Conservation (phyloP, 345 rosid genomes). For the Citrus reticulata region DNA sequence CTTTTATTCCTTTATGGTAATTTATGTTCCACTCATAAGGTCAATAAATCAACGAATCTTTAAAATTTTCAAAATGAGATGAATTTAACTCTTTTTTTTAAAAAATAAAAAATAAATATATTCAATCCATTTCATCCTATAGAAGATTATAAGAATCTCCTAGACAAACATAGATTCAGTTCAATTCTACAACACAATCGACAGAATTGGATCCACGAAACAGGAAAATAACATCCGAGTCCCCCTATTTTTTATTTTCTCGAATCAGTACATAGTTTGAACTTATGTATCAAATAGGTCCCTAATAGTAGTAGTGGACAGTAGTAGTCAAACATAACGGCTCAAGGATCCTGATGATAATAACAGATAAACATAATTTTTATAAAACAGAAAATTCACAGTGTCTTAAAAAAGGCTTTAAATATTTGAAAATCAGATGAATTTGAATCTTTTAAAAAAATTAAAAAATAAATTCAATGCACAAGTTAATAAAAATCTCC, state of each 20-base stretch:
- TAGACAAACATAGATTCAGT: background rate
- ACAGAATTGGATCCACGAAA: background rate
- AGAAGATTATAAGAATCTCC: background rate
- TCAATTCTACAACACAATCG: background rate
- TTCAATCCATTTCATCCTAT: too few species aligned
- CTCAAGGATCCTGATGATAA: too few species aligned
- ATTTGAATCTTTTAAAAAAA: background rate
- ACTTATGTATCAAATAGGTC: background rate
- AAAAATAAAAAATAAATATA: too few species aligned
- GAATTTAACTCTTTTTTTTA: background rate
- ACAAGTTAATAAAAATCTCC: background rate
- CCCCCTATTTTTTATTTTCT: background rate
- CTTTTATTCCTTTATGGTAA: background rate
- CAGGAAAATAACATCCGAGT: background rate
- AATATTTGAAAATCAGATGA: background rate
- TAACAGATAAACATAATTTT: too few species aligned
- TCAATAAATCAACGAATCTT: background rate
- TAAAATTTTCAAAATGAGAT: background rate
- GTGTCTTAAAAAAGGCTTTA: background rate
- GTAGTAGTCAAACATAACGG: too few species aligned
- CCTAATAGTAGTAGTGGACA: too few species aligned
- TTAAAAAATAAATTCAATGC: too few species aligned
- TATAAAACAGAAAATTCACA: too few species aligned
- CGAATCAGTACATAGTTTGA: background rate
- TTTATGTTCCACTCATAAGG: background rate